phyloP scores from a whole-genome alignment of 2,329 filamentous ascomycete species.

The Diaporthe eres region DNA sequence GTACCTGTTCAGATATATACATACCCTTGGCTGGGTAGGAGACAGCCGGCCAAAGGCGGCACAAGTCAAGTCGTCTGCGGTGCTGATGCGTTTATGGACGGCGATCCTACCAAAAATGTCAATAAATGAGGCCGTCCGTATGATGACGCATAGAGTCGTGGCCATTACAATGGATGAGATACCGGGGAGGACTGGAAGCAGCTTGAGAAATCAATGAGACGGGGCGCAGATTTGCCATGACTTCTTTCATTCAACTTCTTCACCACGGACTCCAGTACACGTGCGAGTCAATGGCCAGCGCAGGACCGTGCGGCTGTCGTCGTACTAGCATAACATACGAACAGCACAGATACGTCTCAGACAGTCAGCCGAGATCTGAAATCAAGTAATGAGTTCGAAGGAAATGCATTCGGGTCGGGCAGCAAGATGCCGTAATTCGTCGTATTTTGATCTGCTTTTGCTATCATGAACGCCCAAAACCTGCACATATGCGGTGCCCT shows the following conservation, averaged over 20 bases:
- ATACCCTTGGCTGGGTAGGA: neutral
- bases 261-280: neutral
- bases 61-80: neutral
- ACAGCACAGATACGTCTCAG: neutral
- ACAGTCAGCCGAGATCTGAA: neutral
- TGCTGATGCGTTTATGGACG: too few relatives aligned
- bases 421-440: slow-evolving; percentile 43
- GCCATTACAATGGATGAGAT: neutral
- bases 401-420: slow-evolving; percentile 38
- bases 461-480: slow-evolving; percentile 43
- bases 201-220: neutral
- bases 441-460: slow-evolving; percentile 42
- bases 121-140: neutral
- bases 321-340: neutral
- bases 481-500: slow-evolving; percentile 42
- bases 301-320: neutral
- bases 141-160: neutral
- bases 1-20: too few relatives aligned
- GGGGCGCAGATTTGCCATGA: neutral
- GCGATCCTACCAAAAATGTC: neutral
- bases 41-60: neutral
- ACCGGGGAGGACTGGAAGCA: neutral
- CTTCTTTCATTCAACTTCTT: neutral
- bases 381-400: neutral
- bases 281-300: neutral